Evolutionary conservation across 2,329 filamentous ascomycete genomes (phyloP).

Genomic region (Ceratocystis variospora): DNA sequence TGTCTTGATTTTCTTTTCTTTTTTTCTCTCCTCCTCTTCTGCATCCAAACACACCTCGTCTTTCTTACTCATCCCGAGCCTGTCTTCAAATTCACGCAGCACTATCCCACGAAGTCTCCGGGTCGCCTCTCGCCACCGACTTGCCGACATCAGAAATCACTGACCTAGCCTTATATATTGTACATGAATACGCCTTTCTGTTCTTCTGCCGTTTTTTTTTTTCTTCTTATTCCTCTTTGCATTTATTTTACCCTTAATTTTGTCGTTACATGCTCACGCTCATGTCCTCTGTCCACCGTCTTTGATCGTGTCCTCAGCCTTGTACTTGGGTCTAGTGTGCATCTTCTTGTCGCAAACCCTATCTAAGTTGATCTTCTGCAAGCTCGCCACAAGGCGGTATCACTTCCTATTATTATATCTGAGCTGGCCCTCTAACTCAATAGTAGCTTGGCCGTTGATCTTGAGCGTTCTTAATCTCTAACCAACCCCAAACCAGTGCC

Average conservation of each 20-base stretch:
- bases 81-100: background rate
- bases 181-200: background rate
- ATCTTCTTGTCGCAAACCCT: background rate
- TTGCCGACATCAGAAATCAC: background rate
- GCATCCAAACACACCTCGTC: background rate
- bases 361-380: background rate
- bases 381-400: background rate
- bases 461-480: background rate
- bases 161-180: background rate
- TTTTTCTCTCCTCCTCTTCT: background rate
- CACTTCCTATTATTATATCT: background rate
- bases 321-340: background rate
- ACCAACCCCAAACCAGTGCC: background rate
- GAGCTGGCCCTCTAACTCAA: background rate
- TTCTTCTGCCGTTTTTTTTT: background rate
- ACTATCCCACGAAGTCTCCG: background rate
- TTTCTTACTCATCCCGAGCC: background rate
- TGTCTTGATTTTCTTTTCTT: background rate
- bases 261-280: background rate
- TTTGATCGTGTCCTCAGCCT: conserved; percentile 5
- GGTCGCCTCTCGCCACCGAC: background rate
- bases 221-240: background rate
- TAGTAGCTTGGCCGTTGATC: background rate
- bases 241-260: background rate
- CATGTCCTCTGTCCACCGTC: background rate